Conservation (phyloP, 768 basidiomycete genomes). For the Leccinum longicurvipes region DNA sequence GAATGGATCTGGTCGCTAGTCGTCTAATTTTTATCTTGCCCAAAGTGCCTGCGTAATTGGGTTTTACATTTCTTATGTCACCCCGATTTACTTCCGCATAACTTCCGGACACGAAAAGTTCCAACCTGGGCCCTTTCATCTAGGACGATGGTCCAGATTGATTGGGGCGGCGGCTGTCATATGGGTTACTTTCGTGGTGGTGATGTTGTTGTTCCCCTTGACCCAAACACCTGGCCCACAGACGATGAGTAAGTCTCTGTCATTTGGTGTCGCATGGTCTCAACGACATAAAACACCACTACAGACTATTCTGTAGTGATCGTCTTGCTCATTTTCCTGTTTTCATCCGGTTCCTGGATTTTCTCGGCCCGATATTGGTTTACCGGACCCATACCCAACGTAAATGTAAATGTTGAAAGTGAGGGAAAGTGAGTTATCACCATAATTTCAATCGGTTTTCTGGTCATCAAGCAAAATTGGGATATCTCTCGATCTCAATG, state of each 20-base stretch:
- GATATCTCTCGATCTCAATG: no score
- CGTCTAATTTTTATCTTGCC: background rate
- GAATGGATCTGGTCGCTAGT: background rate
- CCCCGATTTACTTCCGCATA: conserved; percentile 36
- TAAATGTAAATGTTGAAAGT: conserved; percentile 4
- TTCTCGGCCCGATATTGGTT: conserved; percentile 35
- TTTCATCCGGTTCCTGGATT: conserved; percentile 30
- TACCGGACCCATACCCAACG: conserved; percentile 30
- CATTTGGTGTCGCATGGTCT: background rate
- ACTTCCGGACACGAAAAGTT: conserved; percentile 33
- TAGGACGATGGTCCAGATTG: conserved; percentile 27
- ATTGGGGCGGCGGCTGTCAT: conserved; percentile 29
- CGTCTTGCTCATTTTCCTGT: conserved; percentile 27
- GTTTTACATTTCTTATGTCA: conserved; percentile 37
- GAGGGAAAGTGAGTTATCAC: background rate
- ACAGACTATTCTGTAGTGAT: conserved; percentile 28
- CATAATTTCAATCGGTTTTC: no score
- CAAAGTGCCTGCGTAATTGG: conserved; percentile 33
- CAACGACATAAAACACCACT: background rate
- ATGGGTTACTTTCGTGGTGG: conserved; percentile 33
- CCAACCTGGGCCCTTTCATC: conserved; percentile 33
- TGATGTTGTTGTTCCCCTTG: conserved; percentile 34
- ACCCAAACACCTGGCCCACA: conserved; percentile 14
- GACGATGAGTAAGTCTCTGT: conserved; percentile 34
- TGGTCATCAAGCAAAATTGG: no score